A percentile compares a stretch with the other conserved stretches of the same genome.
phyloP scores from a whole-genome alignment of 2,329 filamentous ascomycete genomes.

The Xylariaceae sp. region DNA sequence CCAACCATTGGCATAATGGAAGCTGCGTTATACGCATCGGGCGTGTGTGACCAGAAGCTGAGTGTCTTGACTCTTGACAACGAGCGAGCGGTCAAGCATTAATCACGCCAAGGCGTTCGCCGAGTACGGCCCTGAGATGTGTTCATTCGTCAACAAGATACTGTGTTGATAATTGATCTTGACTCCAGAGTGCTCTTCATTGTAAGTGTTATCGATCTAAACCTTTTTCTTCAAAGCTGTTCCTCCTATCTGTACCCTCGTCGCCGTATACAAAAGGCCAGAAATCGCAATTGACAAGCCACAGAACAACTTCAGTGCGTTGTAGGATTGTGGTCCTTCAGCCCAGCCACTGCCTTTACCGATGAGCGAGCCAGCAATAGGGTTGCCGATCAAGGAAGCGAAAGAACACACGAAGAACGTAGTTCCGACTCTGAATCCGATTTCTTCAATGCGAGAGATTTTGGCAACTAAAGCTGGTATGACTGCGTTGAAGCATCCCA shows the following conservation, averaged over 20 bases:
- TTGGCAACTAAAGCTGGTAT: conserved; percentile 64
- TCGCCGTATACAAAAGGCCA: conserved; percentile 1
- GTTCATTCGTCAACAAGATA: too few species aligned
- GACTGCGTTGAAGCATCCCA: conserved; percentile 62
- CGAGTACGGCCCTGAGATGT: too few species aligned
- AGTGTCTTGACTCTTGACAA: too few species aligned
- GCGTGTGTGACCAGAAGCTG: too few species aligned
- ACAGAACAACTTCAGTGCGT: conserved; percentile 63
- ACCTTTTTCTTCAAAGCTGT: conserved; percentile 2
- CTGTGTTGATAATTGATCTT: too few species aligned
- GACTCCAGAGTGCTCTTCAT: too few species aligned
- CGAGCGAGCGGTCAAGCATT: too few species aligned
- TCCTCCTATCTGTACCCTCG: conserved; percentile 3
- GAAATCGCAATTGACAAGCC: conserved; percentile 46
- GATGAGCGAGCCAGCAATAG: conserved; percentile 50
- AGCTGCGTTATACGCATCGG: too few species aligned
- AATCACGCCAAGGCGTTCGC: too few species aligned
- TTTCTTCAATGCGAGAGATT: conserved; percentile 65
- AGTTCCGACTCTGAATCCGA: conserved; percentile 65
- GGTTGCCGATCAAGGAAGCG: conserved; percentile 58
- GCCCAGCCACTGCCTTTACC: conserved; percentile 56
- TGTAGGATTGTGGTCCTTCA: conserved; percentile 51
- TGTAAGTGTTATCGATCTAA: too few species aligned
- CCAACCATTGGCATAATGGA: too few species aligned
- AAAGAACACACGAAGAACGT: conserved; percentile 61